These are phyloP conservation scores for Striga asiatica DNA, from an alignment of 257 asterid species.

Conservation along the genomic window DNA sequence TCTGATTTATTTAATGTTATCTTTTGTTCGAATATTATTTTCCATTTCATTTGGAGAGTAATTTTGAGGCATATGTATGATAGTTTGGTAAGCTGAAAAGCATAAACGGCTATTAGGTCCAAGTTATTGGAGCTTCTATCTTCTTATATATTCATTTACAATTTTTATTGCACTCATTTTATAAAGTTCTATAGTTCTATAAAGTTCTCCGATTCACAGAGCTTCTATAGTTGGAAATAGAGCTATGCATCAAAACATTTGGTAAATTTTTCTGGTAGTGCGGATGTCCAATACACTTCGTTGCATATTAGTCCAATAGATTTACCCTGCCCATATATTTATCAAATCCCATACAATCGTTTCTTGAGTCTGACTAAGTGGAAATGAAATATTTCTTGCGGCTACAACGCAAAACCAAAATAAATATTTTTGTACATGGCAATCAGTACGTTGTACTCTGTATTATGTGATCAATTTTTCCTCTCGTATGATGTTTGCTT, in stretches of 20 bases:
- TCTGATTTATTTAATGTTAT: background rate
- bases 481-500: conserved; percentile 7
- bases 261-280: background rate
- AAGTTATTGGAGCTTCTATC: background rate
- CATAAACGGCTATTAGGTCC: background rate
- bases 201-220: too few species aligned
- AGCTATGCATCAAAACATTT: background rate
- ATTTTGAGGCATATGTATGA: background rate
- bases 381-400: too few species aligned
- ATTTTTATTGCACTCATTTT: background rate
- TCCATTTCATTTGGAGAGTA: background rate
- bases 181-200: background rate
- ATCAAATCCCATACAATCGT: too few species aligned
- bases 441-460: too few species aligned
- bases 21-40: background rate
- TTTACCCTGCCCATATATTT: too few species aligned
- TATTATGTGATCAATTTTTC: background rate
- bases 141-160: background rate
- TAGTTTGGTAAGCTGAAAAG: background rate
- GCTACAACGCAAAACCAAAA: too few species aligned
- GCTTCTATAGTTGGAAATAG: background rate
- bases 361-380: too few species aligned
- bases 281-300: background rate
- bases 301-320: too few species aligned
- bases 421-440: too few species aligned